Base-by-base conservation (phyloP, 345 rosid genomes). In the Streptanthus diversifolius region DNA sequence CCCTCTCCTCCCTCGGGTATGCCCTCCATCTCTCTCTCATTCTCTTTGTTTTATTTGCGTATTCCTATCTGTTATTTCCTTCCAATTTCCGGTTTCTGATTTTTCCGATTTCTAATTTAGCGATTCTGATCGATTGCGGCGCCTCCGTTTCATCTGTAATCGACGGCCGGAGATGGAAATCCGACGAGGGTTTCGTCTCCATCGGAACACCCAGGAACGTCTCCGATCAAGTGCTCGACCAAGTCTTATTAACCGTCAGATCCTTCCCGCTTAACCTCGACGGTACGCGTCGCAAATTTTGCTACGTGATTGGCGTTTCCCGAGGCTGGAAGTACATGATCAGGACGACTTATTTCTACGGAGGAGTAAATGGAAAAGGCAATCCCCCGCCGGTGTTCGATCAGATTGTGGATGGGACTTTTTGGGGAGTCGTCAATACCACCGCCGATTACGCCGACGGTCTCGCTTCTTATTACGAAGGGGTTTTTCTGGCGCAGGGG, bases 371-470 rank as follows among this genome's bases (percentile, higher is more conserved):
- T 84, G 90, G 90, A 8, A 59, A 52, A 8, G 74, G 14, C 45
- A 68, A 66, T 36, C 18, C 74, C 12, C 97, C 96, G 41, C 97
- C 98, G 30, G 92, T 91, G 3, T 93, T 93, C 39, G 96, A 93
- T 74, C 96, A 93, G 85, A 88, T 89, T 24, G 85, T 93, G 54
- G 98, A 93, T 71, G 98, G 98, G 2, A 89, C 96, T 2, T 32
- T 83, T 0, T 91, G 98, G 97, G 70, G 90, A 32, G 62, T 81
- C 71, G 97, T 86, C 55, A 87, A 91, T 58, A 93, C 98, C 36
- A 89, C 95, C 1, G 86, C 58, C 40, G 91, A 93, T 66, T 88
- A 85, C 51, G 55, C 74, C 17, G 68, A 67, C 41, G 90, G 89
- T n/a, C 68, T 57, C 56, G 64, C 86, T 21, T 78, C 92, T 37